A percentile compares a stretch with the other conserved stretches of the same genome.
phyloP scores from a whole-genome alignment of 1,139 yeast genomes.

The Yamadazyma triangularis region DNA sequence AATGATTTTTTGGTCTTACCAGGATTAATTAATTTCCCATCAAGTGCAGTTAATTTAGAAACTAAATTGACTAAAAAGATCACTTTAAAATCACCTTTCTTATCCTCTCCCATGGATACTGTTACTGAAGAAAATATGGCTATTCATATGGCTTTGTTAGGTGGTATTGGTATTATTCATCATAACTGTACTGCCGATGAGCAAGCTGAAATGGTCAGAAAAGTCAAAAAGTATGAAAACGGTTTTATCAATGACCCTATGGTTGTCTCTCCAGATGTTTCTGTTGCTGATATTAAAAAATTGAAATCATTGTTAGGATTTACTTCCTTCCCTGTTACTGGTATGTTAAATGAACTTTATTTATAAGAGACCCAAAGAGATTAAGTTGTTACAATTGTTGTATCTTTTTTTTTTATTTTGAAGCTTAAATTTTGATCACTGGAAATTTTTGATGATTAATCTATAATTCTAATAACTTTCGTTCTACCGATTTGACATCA shows the following conservation, averaged over 20 bases:
- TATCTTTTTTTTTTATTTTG: constrained; percentile 8
- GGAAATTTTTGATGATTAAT: constrained; percentile 52
- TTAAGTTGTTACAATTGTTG: too few relatives aligned
- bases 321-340: constrained; percentile 98
- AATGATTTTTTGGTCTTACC: constrained; percentile 95
- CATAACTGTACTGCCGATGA: constrained; percentile 96
- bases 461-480: constrained; percentile 79
- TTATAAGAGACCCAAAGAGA: too few relatives aligned
- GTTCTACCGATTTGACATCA: constrained; percentile 97
- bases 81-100: constrained; percentile 88
- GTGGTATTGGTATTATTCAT: constrained; percentile 98
- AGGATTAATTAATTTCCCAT: constrained; percentile 88
- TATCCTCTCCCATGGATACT: constrained; percentile 99
- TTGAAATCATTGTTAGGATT: constrained; percentile 78
- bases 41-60: constrained; percentile 72
- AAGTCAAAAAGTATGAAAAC: constrained; percentile 94
- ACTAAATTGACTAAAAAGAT: constrained; percentile 88
- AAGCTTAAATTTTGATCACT: constrained; percentile 3
- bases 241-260: constrained; percentile 96
- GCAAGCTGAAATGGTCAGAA: constrained; percentile 97
- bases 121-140: constrained; percentile 98
- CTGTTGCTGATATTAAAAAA: constrained; percentile 77
- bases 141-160: constrained; percentile 95
- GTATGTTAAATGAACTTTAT: too few relatives aligned
- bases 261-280: constrained; percentile 67